Evolutionary conservation across 139 green algal species (phyloP).

Genomic region (Microglena sp.): DNA sequence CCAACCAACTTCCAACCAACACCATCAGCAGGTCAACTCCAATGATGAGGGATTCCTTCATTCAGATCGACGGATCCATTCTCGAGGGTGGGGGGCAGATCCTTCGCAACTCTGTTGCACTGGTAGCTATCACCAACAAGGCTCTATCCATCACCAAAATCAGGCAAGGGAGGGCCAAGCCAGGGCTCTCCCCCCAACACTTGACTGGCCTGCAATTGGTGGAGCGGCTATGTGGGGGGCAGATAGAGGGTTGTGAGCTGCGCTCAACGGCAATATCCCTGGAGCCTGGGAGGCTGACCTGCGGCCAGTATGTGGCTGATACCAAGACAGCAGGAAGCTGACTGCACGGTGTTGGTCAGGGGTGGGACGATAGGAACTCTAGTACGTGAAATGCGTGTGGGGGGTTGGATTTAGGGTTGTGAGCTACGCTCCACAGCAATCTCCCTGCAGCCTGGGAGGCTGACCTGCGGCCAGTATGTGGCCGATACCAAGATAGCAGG

Average conservation of each 20-base stretch:
- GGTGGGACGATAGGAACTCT: too few species aligned
- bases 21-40: too few species aligned
- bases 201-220: conserved; percentile 56
- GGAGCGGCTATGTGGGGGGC: conserved; percentile 25
- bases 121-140: conserved; percentile 41
- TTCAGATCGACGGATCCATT: too few species aligned
- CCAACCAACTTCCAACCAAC: too few species aligned
- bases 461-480: conserved; percentile 16
- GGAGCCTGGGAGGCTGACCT: conserved; percentile 17
- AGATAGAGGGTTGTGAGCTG: conserved; percentile 26
- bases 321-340: conserved; percentile 61
- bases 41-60: too few species aligned
- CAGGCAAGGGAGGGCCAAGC: conserved; percentile 25
- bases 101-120: conserved; percentile 54
- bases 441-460: conserved; percentile 24
- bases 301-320: conserved; percentile 35
- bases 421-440: conserved; percentile 26
- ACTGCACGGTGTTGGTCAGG: too few species aligned
- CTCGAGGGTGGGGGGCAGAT: conserved; percentile 77
- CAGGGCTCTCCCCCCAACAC: conserved; percentile 49
- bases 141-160: conserved; percentile 47
- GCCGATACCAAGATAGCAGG: conserved; percentile 60
- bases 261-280: conserved; percentile 35
- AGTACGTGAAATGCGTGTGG: too few species aligned
- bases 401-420: conserved; percentile 32